These are phyloP conservation scores for Lactarius sanguifluus DNA, from an alignment of 768 basidiomycete species.

Conservation along the genomic window DNA sequence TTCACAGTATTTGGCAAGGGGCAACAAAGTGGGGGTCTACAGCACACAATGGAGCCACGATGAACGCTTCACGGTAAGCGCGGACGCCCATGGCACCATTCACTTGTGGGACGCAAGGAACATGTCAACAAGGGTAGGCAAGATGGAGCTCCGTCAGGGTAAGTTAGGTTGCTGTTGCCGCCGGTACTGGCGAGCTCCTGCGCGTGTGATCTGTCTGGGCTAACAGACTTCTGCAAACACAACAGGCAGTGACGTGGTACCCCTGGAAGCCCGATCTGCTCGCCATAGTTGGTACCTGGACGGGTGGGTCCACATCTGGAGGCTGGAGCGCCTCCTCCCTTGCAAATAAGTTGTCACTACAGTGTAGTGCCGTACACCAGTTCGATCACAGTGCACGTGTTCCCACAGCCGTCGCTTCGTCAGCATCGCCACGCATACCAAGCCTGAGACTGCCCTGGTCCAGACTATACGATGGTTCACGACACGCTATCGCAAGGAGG, in stretches of 20 bases:
- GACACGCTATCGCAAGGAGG: slow-evolving; percentile 60
- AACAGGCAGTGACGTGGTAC: slow-evolving; percentile 70
- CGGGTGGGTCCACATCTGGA: slow-evolving; percentile 56
- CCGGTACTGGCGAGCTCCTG: neutral
- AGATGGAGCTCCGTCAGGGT: slow-evolving; percentile 50
- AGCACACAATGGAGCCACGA: slow-evolving; percentile 45
- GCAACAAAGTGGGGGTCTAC: slow-evolving; percentile 38
- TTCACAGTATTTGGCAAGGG: slow-evolving; percentile 66
- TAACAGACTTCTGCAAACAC: neutral
- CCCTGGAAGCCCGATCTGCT: slow-evolving; percentile 69
- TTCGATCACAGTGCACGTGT: slow-evolving; percentile 51
- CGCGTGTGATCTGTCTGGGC: slow-evolving; percentile 12
- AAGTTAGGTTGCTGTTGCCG: slow-evolving; percentile 5
- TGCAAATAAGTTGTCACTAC: slow-evolving; percentile 40
- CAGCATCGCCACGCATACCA: slow-evolving; percentile 54
- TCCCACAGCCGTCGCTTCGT: slow-evolving; percentile 51
- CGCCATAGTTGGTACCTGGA: slow-evolving; percentile 70
- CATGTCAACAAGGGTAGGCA: slow-evolving; percentile 38
- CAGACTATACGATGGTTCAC: slow-evolving; percentile 35
- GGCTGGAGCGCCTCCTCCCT: slow-evolving; percentile 52
- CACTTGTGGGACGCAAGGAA: slow-evolving; percentile 46
- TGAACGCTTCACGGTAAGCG: slow-evolving; percentile 41
- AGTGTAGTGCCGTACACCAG: slow-evolving; percentile 44
- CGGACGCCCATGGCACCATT: slow-evolving; percentile 44
- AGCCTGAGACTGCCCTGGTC: slow-evolving; percentile 42